Conservation (phyloP, 768 basidiomycete species). For the Erythrobasidium yunnanense region DNA sequence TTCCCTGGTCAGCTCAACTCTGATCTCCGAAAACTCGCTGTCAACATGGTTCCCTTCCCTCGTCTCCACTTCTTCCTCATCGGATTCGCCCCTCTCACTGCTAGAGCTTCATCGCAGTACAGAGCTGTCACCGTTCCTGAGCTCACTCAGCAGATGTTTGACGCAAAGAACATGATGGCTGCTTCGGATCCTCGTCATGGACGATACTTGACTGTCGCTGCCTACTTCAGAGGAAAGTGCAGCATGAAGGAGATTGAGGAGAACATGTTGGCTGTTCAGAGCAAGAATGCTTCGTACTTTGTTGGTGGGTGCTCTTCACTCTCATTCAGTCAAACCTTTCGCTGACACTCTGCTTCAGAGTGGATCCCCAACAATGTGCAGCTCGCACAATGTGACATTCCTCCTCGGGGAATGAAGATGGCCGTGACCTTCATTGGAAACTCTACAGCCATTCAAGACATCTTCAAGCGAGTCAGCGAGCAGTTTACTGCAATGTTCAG, state of each 20-base stretch:
- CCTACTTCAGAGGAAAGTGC: constrained; percentile 97
- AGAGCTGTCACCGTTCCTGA: constrained; percentile 95
- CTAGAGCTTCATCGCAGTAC: constrained; percentile 71
- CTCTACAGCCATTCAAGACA: constrained; percentile 61
- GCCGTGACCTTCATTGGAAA: constrained; percentile 42
- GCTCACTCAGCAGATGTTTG: constrained; percentile 98
- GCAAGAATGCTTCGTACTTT: constrained; percentile 42
- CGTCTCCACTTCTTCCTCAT: constrained; percentile 99
- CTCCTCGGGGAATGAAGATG: constrained; percentile 60
- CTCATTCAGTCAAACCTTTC: background rate
- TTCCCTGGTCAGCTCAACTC: constrained; percentile 99
- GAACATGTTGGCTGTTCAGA: constrained; percentile 85
- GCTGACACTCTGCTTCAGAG: constrained; percentile 45
- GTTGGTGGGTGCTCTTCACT: constrained; percentile 23
- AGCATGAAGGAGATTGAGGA: constrained; percentile 99
- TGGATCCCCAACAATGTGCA: constrained; percentile 99
- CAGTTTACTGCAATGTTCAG: constrained; percentile 90
- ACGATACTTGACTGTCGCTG: constrained; percentile 93
- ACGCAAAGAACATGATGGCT: constrained; percentile 94
- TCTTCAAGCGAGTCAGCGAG: constrained; percentile 97
- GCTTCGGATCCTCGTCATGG: constrained; percentile 94
- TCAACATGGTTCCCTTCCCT: constrained; percentile 81
- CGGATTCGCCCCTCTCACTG: constrained; percentile 83
- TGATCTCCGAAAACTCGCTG: constrained; percentile 91
- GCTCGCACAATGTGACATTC: constrained; percentile 94